These are phyloP conservation scores for Arthrobotrys entomopaga DNA, from an alignment of 2,329 filamentous ascomycete genomes.

Conservation along the genomic window DNA sequence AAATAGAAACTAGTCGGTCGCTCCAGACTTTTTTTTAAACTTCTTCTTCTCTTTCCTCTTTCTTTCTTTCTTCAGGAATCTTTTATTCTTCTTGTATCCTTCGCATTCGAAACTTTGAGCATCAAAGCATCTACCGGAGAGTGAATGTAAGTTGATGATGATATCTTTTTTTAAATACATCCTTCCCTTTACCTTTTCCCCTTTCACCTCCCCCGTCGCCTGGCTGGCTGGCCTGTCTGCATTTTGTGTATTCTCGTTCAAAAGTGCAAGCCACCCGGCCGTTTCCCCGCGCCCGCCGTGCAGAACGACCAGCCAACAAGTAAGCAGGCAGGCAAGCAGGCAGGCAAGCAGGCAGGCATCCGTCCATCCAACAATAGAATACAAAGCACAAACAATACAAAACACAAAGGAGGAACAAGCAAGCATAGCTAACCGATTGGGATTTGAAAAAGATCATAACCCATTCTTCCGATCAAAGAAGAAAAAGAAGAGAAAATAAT, in stretches of 20 bases:
- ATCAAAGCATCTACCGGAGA: slow-evolving; percentile 1
- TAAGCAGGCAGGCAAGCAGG: slow-evolving; percentile 15
- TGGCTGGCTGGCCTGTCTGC: no score
- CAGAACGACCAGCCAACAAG: background rate
- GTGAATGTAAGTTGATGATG: background rate
- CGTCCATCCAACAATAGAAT: no score
- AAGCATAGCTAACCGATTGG: background rate
- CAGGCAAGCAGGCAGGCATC: no score
- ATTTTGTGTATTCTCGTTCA: no score
- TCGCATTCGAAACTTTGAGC: background rate
- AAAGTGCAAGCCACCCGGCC: no score
- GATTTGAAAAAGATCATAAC: background rate
- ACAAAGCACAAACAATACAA: no score
- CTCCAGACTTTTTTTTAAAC: background rate
- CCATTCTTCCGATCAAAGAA: background rate
- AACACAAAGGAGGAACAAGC: no score
- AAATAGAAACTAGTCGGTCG: slow-evolving; percentile 14
- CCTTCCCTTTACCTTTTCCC: slow-evolving; percentile 12
- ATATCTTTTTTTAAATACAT: no score
- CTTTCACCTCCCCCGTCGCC: background rate
- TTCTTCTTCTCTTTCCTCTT: slow-evolving; percentile 1
- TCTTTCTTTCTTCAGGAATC: background rate
- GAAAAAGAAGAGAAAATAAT: background rate
- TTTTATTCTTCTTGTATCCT: background rate
- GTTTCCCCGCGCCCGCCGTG: background rate